Percentiles rank a stretch among this genome's conserved stretches.
Evolutionary conservation across 306 rosid species (phyloP).

Genomic region (Prunus fruticosa): DNA sequence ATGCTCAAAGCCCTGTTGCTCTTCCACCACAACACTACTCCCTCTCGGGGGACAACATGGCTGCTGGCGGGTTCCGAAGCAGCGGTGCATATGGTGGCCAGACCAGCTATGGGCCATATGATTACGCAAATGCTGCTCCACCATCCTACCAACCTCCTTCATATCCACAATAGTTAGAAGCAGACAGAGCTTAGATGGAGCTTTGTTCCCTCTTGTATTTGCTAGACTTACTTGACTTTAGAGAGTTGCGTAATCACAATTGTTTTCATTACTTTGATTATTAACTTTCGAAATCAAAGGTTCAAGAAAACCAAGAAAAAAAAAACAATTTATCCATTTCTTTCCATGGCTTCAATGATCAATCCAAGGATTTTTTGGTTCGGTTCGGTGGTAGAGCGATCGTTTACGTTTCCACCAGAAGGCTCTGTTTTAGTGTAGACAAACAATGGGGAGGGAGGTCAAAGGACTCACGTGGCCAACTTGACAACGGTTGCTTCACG

Average conservation of each 20-base stretch:
- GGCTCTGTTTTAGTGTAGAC: no score
- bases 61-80: conserved; percentile 35
- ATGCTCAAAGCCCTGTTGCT: conserved; percentile 55
- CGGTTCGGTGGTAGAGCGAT: no score
- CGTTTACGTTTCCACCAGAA: no score
- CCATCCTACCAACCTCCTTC: conserved; percentile 53
- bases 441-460: no score
- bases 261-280: not conserved
- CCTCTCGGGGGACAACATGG: conserved; percentile 50
- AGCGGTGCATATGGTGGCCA: conserved; percentile 54
- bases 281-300: not conserved
- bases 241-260: not conserved
- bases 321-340: not conserved
- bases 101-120: conserved; percentile 49
- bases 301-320: not conserved
- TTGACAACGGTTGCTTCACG: no score
- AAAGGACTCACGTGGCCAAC: no score
- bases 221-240: not conserved
- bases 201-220: not conserved
- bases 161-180: conserved; percentile 35
- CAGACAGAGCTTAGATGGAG: conserved; percentile 11
- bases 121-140: conserved; percentile 48
- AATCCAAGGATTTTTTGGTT: not conserved
- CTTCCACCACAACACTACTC: conserved; percentile 62
- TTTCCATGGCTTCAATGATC: not conserved